Base-by-base conservation (phyloP, 768 basidiomycete species). In the Roridomyces roridus region DNA sequence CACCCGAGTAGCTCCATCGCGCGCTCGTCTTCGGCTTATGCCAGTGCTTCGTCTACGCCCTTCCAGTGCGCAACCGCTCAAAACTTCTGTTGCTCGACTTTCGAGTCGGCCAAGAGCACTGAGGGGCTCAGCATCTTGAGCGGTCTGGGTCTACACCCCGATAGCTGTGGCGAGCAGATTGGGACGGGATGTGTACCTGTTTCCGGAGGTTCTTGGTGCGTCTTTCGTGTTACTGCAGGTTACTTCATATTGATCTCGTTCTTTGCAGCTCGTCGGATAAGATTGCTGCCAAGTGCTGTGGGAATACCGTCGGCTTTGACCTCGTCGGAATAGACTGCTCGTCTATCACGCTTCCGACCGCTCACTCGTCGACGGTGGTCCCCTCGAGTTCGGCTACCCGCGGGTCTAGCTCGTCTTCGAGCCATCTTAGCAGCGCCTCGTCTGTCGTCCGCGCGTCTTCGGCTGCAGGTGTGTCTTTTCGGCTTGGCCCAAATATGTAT, bases 141-240 rank as follows among this genome's bases (percentile, higher is more conserved):
- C n/a, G 36, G 11, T 2, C 49, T 57, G 6, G 56, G 49, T 1
- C 44, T 57, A 23, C 9, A 9, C 18, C 12, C 35, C 21, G 46
- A 31, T 39, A 50, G 48, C 37, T 57, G 56, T 20, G 56, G 56
- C 1, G 42, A 39, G 26, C 37, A 51, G 18, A 45, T 57, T 29
- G 56, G 48, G 5, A 20, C 24, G 6, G 37, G 49, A 7, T 57
- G 49, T 25, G 21, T 29, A 9, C 44, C 42, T 18, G 36, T 25
- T 10, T 31, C 49, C 6, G 43, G 28, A n/a, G 42, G 42, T 31
- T 43, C 46, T 23, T 57, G 49, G 56, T 51, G 28, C 23, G 26
- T 24, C 23, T 12, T 24, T 5, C 36, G n/a, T n/a, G n/a, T n/a
- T n/a, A n/a, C n/a, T n/a, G n/a, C n/a, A n/a, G n/a, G n/a, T n/a